Evolutionary conservation across 1,284 basidiomycete genomes (phyloP), one percentile per base, ranked within the genome.

Genomic region (Pyrrhoderma noxium): DNA sequence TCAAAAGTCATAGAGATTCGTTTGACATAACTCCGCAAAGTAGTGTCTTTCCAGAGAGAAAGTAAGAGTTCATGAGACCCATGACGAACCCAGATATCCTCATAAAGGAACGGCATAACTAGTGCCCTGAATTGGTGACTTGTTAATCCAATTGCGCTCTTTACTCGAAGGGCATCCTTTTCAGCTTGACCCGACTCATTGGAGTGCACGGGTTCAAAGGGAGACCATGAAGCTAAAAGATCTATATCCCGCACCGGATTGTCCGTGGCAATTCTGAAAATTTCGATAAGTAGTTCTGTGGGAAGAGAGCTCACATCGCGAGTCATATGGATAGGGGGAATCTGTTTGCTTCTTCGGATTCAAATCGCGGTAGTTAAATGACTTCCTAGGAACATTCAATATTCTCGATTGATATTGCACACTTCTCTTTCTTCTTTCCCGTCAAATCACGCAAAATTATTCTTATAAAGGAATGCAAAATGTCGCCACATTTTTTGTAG

Each of bases 51-150:
- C 42, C 13, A 27, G 8, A 53, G 25, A 4, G 34, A n/a, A 7
- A 39, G 42, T 2, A 37, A 25, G 8, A 53, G 41, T 1, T 37
- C 47, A n/a, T 21, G 35, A 18, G 52, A 48, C 13, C 52, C 52
- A 31, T 53, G 47, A 9, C 52, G 19, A 14, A 53, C 45, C 52
- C 52, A 53, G 8, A 53, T 44, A 19, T 49, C 46, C 25, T 53
- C 52, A 34, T 53, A 53, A 21, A 53, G 22, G n/a, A 53, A 34
- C 18, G 38, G 39, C 8, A 43, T 1, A 2, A 34, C 34, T n/a
- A 53, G 31, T 13, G 8, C 7, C 18, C 43, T 44, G 25, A 48
- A 53, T n/a, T 35, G n/a, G 13, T 27, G 42, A 31, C 52, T 49
- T 8, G 36, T 40, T 23, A 47, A 19, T 21, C 45, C 36, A 22